Evolutionary conservation across 257 asterid genomes (phyloP), one percentile per base, ranked within the genome.

Genomic region (Solanum megistacrolobum): DNA sequence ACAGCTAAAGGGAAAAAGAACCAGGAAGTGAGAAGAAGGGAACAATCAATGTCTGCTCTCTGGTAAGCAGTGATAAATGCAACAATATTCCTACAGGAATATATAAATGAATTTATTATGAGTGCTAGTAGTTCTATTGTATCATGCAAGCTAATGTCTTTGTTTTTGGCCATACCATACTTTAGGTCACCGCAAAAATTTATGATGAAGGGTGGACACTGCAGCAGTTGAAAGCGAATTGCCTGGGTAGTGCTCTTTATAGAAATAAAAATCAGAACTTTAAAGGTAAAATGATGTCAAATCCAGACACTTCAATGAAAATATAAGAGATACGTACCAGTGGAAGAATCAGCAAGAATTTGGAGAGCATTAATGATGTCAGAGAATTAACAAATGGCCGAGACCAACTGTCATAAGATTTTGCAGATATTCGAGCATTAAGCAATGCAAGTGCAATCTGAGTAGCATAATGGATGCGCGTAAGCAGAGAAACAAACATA

Each of bases 161-260:
- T 76, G n/a, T 66, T 79, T 72, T 81, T 62, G 79, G 75, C 32
- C 91, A 86, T 94, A 97, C 98, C 98, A 83, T 84, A 97, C 91
- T 97, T 97, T 75, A 95, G 98, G 92, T 97, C 98, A 84, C 99
- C 99, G 85, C 93, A 91, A 92, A 95, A 97, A 88, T 90, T 84
- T 78, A 97, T 90, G 91, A 91, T 88, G 91, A 87, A 90, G 13
- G 98, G 98, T 23, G 98, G 92, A 86, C 98, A 98, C 94, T 92
- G 98, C 90, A 97, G 91, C 88, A 95, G 96, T 92, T 95, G 98
- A 89, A 94, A 92, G 62, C 84, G 93, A 89, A 97, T 93, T 90
- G 98, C 99, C 91, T 96, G 98, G 86, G 66, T 12, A 46, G 96
- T 93, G 94, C 98, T 97, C 99, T 92, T 88, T 85, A 58, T 84